Evolutionary conservation across 441 rosid genomes (phyloP), one percentile per base, ranked within the genome.

Genomic region (Jatropha podagrica): DNA sequence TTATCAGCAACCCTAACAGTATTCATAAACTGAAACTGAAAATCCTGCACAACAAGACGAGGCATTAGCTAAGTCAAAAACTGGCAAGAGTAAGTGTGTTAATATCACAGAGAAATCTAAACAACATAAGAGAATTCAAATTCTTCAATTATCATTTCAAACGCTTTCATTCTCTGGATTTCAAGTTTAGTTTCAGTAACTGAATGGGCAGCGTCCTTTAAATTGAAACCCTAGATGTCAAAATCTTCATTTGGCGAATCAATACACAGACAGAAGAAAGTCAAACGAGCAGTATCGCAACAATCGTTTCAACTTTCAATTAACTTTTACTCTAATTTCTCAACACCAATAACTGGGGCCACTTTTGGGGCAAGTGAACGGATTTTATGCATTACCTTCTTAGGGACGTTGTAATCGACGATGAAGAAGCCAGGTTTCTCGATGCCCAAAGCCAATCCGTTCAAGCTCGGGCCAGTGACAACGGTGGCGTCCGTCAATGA

Each of bases 1-100:
- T 93, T 96, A 78, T 96, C 92, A 10, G 78, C 96, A 73, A 93
- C 77, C 76, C 73, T 89, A 20, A 91, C 83, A 0, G 87, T 83
- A 87, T 90, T 96, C 98, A 96, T 96, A 77, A 96, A 96, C 92
- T 92, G 99, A 85, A 96, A 96, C 83, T 92, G 87, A 71, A 91
- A 86, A 82, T 96, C 98, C 99, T 96, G 87, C 78, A 70, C 73
- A 74, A 12, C 63, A 71, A 26, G 6, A 48, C 10, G 52, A 41
- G 62, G 54, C 4, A 65, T 38, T 27, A 73, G 60, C 7, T 40
- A 37, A 26, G 48, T 40, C 58, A 62, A 76, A 7, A 18, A 0
- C n/a, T 11, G 13, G 27, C 52, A 48, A 48, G 0, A 48, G 52
- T 52, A 17, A 52, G 56, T 17, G n/a, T 52, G 7, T 52, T 52